A percentile compares a stretch with the other conserved stretches of the same genome.
phyloP scores from a whole-genome alignment of 306 rosid species.

The Lotus japonicus region DNA sequence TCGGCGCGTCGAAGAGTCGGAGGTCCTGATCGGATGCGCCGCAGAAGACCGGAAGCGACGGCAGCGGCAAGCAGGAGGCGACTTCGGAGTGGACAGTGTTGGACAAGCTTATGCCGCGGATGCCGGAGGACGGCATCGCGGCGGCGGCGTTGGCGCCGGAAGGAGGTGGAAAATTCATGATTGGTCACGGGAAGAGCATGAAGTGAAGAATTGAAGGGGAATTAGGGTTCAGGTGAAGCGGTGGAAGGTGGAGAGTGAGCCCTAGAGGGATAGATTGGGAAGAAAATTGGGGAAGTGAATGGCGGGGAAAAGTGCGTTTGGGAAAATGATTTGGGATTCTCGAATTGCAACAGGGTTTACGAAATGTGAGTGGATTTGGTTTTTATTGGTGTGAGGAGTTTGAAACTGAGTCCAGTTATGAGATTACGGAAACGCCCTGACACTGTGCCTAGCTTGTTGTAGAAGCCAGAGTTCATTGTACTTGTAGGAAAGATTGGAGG shows the following conservation, averaged over 20 bases:
- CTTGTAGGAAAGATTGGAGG: no score
- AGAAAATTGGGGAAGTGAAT: constrained; percentile 45
- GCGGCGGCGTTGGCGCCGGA: constrained; percentile 28
- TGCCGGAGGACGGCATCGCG: constrained; percentile 16
- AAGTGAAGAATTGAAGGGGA: constrained; percentile 30
- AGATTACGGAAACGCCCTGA: constrained; percentile 29
- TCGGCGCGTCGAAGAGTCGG: constrained; percentile 53
- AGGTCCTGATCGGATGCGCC: constrained; percentile 71
- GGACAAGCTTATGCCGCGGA: constrained; percentile 63
- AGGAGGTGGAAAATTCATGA: constrained; percentile 51
- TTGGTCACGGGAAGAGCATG: constrained; percentile 55
- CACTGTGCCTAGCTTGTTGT: background rate
- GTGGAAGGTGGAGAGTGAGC: constrained; percentile 26
- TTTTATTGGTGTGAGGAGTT: background rate
- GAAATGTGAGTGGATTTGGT: constrained; percentile 22
- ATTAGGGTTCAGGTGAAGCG: constrained; percentile 36
- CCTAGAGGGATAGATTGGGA: constrained; percentile 54
- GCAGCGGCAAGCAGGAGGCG: constrained; percentile 84
- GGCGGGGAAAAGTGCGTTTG: constrained; percentile 79
- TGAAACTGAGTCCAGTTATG: background rate
- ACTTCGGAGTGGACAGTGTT: constrained; percentile 85
- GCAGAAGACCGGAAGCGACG: constrained; percentile 87
- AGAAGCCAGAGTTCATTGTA: background rate
- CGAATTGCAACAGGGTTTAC: background rate
- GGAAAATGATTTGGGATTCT: constrained; percentile 35